These are phyloP conservation scores for Blastocystis sp. DNA, from an alignment of 352 stramenopile species.

Conservation along the genomic window DNA sequence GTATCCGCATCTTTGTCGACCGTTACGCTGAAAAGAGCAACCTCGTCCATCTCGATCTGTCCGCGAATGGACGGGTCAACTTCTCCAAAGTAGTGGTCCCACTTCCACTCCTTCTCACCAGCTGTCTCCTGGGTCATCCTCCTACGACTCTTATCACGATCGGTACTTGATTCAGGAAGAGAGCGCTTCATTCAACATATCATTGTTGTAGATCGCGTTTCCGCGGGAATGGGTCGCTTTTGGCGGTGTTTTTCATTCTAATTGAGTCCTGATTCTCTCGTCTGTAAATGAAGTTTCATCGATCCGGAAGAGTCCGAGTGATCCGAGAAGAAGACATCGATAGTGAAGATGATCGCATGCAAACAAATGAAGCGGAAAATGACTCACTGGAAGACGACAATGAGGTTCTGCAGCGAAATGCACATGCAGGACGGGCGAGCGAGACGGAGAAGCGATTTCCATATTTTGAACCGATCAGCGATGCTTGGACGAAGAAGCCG, in stretches of 20 bases:
- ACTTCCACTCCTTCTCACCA: slow-evolving; percentile 57
- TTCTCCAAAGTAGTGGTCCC: slow-evolving; percentile 58
- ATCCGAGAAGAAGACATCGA: too few relatives aligned
- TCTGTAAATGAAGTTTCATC: too few relatives aligned
- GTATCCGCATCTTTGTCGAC: slow-evolving; percentile 22
- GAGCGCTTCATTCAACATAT: not conserved
- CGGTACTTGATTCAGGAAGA: not conserved
- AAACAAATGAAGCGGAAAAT: too few relatives aligned
- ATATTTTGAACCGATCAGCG: not conserved
- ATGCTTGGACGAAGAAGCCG: not conserved
- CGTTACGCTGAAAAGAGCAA: slow-evolving; percentile 59
- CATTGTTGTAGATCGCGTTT: not conserved
- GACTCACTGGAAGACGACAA: too few relatives aligned
- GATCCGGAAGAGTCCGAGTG: too few relatives aligned
- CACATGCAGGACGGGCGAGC: not conserved
- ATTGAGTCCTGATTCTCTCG: too few relatives aligned
- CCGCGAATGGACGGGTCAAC: slow-evolving; percentile 1
- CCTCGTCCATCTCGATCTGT: slow-evolving; percentile 60
- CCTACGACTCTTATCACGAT: not conserved
- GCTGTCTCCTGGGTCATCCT: not conserved
- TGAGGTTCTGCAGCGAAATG: too few relatives aligned
- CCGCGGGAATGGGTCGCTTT: not conserved
- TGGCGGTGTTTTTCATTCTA: not conserved
- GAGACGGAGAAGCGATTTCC: not conserved
- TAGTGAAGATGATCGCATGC: too few relatives aligned